Percentiles rank a stretch among this genome's conserved stretches.
Conservation (phyloP, 805 yeast genomes). For the Metschnikowia kofuensis region DNA sequence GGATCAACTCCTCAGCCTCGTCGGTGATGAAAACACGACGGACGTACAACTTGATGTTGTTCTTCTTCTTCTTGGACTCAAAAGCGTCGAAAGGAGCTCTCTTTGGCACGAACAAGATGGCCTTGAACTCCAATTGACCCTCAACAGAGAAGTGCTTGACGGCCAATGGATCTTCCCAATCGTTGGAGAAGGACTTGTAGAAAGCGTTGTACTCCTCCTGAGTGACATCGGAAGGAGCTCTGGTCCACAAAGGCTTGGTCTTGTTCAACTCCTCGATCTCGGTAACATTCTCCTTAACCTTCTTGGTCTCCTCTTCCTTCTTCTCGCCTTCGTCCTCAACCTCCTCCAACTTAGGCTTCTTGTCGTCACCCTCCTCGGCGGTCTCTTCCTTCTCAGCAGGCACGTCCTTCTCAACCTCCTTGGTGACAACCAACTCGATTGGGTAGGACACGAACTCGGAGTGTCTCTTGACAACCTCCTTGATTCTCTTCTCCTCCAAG, state of each 20-base stretch:
- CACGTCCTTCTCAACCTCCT: conserved; percentile 98
- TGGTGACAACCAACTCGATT: conserved; percentile 95
- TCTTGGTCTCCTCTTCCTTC: conserved; percentile 77
- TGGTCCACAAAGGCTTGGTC: conserved; percentile 99
- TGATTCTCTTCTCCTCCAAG: conserved; percentile 98
- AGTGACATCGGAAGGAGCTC: conserved; percentile 95
- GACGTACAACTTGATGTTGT: conserved; percentile 96
- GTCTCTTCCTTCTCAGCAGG: conserved; percentile 73
- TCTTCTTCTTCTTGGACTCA: conserved; percentile 98
- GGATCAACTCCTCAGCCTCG: conserved; percentile 98
- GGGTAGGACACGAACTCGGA: conserved; percentile 99
- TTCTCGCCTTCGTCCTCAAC: conserved; percentile 63
- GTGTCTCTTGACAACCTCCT: conserved; percentile 99
- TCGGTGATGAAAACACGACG: conserved; percentile 99
- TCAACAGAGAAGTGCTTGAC: conserved; percentile 99
- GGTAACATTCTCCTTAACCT: conserved; percentile 86
- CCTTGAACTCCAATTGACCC: conserved; percentile 99
- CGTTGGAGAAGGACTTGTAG: conserved; percentile 98
- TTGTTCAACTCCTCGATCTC: conserved; percentile 98
- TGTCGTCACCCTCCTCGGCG: conserved; percentile 50
- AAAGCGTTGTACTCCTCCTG: conserved; percentile 98
- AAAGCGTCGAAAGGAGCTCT: conserved; percentile 99
- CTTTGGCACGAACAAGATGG: conserved; percentile 95
- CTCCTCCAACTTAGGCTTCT: conserved; percentile 68
- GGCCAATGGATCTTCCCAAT: conserved; percentile 99